Percentiles rank a stretch among this genome's conserved stretches.
Evolutionary conservation across 164 flowering plant genomes (phyloP).

Genomic region (Paratinospora sagittata): DNA sequence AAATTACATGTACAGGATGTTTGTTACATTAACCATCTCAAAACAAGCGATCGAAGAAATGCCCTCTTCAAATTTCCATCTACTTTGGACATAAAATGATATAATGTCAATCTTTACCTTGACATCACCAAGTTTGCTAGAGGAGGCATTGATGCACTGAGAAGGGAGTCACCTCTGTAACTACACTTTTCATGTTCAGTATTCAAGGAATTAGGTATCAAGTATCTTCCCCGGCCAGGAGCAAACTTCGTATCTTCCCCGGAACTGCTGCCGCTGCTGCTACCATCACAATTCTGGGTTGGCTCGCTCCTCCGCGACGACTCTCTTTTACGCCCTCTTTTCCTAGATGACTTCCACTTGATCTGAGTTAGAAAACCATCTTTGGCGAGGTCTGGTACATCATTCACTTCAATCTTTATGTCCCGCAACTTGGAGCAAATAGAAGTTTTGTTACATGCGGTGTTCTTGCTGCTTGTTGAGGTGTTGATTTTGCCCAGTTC

Average conservation of each 20-base stretch:
- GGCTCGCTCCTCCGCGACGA: slow-evolving; percentile 7
- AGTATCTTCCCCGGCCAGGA: slow-evolving; percentile 20
- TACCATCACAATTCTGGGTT: no score
- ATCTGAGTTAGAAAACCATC: slow-evolving; percentile 39
- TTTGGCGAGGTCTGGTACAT: no score
- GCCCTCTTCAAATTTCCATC: background rate
- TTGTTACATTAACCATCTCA: no score
- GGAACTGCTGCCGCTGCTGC: slow-evolving; percentile 6
- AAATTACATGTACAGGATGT: no score
- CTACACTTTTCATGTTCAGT: slow-evolving; percentile 71
- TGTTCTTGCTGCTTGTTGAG: slow-evolving; percentile 22
- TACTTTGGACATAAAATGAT: no score
- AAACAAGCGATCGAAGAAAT: no score
- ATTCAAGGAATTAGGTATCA: slow-evolving; percentile 32
- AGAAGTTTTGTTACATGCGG: no score
- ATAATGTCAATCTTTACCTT: slow-evolving; percentile 26
- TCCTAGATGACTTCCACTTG: slow-evolving; percentile 56
- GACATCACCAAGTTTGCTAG: slow-evolving; percentile 76
- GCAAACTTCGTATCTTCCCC: slow-evolving; percentile 18
- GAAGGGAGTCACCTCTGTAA: slow-evolving; percentile 37
- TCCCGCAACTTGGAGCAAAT: no score
- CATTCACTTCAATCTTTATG: no score
- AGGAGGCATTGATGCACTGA: slow-evolving; percentile 39
- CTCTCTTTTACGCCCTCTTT: slow-evolving; percentile 40
- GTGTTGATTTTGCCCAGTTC: slow-evolving; percentile 1